phyloP scores from a whole-genome alignment of 208 protist species.

The Perkinsela sp. region DNA sequence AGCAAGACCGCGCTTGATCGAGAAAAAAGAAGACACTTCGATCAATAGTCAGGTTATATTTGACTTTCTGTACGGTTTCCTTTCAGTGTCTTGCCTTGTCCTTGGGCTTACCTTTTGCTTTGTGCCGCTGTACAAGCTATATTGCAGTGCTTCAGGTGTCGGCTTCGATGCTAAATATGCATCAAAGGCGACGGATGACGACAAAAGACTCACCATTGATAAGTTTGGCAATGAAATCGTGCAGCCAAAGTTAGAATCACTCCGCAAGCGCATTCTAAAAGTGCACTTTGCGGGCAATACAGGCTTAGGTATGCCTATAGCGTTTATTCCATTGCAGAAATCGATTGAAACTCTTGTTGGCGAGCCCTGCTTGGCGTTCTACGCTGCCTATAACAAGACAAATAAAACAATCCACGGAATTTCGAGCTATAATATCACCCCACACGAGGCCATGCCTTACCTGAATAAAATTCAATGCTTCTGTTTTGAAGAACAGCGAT shows the following conservation, averaged over 20 bases:
- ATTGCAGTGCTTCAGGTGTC: constrained; percentile 39
- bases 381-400: constrained; percentile 58
- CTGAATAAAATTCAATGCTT: constrained; percentile 92
- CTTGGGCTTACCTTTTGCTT: constrained; percentile 56
- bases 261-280: constrained; percentile 37
- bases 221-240: constrained; percentile 26
- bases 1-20: too few species aligned
- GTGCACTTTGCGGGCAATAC: constrained; percentile 49
- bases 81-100: constrained; percentile 31
- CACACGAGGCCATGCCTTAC: constrained; percentile 63
- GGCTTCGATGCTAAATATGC: constrained; percentile 50
- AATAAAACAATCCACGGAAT: constrained; percentile 48
- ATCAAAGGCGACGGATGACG: constrained; percentile 17
- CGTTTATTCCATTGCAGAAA: constrained; percentile 61
- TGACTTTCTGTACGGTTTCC: constrained; percentile 46
- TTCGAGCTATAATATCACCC: constrained; percentile 61
- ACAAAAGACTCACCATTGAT: constrained; percentile 9
- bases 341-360: constrained; percentile 57
- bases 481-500: constrained; percentile 78
- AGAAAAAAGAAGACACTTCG: too few species aligned
- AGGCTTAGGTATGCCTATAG: constrained; percentile 30
- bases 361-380: constrained; percentile 55
- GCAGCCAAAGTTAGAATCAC: constrained; percentile 33
- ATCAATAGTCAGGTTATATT: too few species aligned
- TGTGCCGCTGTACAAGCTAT: constrained; percentile 55